Conservation (phyloP, 306 rosid species). For the Cicer cuneatum region DNA sequence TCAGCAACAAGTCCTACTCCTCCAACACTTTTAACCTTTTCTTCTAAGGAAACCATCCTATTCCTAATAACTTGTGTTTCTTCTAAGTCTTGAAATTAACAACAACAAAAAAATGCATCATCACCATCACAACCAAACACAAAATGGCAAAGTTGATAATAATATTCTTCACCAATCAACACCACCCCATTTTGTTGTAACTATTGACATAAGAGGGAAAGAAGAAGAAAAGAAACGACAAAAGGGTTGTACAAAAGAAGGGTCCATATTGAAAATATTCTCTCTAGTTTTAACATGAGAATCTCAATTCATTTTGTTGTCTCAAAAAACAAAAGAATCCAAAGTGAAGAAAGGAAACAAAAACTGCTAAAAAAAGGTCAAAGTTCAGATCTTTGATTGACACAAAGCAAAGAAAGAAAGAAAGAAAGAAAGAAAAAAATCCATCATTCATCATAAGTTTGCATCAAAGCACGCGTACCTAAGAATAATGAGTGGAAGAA, state of each 20-base stretch:
- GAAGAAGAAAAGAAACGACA: not conserved
- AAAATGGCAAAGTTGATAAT: not conserved
- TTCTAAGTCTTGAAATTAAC: constrained; percentile 50
- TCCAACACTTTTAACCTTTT: constrained; percentile 61
- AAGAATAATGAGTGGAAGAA: constrained; percentile 50
- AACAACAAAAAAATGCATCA: not conserved
- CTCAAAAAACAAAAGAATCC: constrained; percentile 47
- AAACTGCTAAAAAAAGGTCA: constrained; percentile 68
- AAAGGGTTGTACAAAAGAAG: not conserved
- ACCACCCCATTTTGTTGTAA: constrained; percentile 27
- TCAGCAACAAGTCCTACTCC: constrained; percentile 70
- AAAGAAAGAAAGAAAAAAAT: not conserved
- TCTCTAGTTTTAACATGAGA: constrained; percentile 4
- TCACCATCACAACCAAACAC: constrained; percentile 48
- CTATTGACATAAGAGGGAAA: not conserved
- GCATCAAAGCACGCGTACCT: constrained; percentile 86
- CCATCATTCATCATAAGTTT: constrained; percentile 51
- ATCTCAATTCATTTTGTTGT: constrained; percentile 49
- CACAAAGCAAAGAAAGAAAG: constrained; percentile 34
- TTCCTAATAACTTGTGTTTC: constrained; percentile 6
- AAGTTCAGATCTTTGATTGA: constrained; percentile 43
- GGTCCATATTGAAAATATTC: constrained; percentile 21
- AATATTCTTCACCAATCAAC: not conserved
- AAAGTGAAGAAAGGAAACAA: constrained; percentile 51
- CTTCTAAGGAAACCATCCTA: constrained; percentile 72